These are phyloP conservation scores for Chlorella sp. DNA, from an alignment of 139 green algal genomes.

Conservation along the genomic window DNA sequence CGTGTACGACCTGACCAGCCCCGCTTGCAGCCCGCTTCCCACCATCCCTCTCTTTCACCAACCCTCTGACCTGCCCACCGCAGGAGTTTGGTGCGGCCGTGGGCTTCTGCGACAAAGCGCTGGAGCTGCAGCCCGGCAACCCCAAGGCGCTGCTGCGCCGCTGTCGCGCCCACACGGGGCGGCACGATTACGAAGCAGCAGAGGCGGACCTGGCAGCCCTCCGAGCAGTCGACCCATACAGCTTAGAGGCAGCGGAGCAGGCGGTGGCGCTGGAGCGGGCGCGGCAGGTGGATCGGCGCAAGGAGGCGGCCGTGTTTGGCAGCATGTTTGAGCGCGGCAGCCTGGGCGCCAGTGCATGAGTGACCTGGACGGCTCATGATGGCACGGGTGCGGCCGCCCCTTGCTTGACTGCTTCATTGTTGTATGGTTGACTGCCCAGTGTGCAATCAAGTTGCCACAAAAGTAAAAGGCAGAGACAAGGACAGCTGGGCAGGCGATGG, in stretches of 20 bases:
- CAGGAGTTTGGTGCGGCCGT: slow-evolving; percentile 51
- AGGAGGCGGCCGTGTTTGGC: slow-evolving; percentile 26
- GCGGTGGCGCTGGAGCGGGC: slow-evolving; percentile 24
- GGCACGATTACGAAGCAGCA: slow-evolving; percentile 46
- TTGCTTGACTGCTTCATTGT: too few relatives aligned
- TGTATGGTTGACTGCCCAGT: too few relatives aligned
- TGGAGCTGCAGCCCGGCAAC: slow-evolving; percentile 48
- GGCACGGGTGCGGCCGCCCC: too few relatives aligned
- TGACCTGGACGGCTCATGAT: too few relatives aligned
- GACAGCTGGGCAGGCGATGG: too few relatives aligned
- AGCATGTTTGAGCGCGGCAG: slow-evolving; percentile 40
- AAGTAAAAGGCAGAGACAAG: too few relatives aligned
- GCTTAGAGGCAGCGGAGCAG: slow-evolving; percentile 23
- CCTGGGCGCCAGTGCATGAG: background rate
- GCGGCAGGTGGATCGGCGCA: background rate
- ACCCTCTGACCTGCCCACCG: background rate
- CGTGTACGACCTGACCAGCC: background rate
- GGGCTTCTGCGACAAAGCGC: slow-evolving; percentile 44
- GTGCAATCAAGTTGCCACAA: too few relatives aligned
- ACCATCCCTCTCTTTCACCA: background rate
- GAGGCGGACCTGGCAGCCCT: slow-evolving; percentile 30
- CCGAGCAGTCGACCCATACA: background rate
- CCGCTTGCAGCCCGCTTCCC: too few relatives aligned
- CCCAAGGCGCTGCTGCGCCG: slow-evolving; percentile 62
- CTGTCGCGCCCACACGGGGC: slow-evolving; percentile 42